Conservation (phyloP, 257 asterid species). For the Oldenlandia corymbosa region DNA sequence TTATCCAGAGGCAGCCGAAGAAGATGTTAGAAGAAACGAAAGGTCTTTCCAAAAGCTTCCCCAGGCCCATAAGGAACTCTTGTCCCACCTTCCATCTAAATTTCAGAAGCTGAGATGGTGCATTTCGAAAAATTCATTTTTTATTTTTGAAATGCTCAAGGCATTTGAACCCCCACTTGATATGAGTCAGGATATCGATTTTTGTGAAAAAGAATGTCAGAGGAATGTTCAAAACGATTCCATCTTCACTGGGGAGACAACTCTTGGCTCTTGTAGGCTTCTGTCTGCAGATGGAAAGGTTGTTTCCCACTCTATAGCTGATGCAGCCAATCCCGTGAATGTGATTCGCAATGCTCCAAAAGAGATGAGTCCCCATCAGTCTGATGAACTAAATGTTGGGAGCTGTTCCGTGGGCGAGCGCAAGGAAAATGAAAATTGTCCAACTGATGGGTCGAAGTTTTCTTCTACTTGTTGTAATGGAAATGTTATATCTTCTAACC, state of each 20-base stretch:
- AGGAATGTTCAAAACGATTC: constrained; percentile 32
- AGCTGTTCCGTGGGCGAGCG: constrained; percentile 29
- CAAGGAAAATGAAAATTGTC: constrained; percentile 30
- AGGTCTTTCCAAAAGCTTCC: constrained; percentile 68
- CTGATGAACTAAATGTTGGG: constrained; percentile 23
- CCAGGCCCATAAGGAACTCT: constrained; percentile 64
- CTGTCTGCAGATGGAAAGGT: constrained; percentile 28
- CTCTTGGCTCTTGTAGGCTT: constrained; percentile 26
- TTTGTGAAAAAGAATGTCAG: constrained; percentile 35
- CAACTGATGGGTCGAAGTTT: constrained; percentile 19
- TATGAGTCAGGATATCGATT: constrained; percentile 52
- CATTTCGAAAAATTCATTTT: constrained; percentile 73
- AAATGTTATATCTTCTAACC: constrained; percentile 46
- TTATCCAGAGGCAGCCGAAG: constrained; percentile 94
- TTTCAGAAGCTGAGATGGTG: constrained; percentile 90
- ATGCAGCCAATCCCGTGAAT: constrained; percentile 24
- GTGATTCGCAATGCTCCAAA: constrained; percentile 25
- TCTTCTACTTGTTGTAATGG: constrained; percentile 39
- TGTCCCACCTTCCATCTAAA: constrained; percentile 71
- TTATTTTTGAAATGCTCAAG: constrained; percentile 98
- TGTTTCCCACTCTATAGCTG: constrained; percentile 25
- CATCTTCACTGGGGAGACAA: constrained; percentile 33
- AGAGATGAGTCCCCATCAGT: constrained; percentile 44
- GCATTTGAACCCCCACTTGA: constrained; percentile 96
- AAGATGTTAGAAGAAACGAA: constrained; percentile 78